phyloP scores from a whole-genome alignment of 164 flowering plant genomes.

The Paratinospora sagittata region DNA sequence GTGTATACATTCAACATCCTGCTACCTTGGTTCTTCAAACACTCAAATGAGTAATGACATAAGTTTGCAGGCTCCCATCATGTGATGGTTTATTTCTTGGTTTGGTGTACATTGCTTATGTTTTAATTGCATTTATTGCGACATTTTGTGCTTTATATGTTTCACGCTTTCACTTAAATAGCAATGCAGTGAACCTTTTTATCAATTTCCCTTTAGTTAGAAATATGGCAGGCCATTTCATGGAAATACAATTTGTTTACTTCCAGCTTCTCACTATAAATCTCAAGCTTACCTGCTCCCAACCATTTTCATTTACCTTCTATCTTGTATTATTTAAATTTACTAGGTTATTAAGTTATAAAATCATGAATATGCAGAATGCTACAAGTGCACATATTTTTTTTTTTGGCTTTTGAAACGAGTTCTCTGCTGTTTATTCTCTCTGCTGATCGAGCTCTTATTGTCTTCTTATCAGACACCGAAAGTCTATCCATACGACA shows the following conservation, averaged over 20 bases:
- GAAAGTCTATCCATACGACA: conserved; percentile 93
- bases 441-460: conserved; percentile 4
- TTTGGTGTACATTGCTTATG: too few relatives aligned
- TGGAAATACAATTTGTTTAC: neutral
- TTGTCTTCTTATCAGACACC: conserved; percentile 56
- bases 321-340: neutral
- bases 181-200: neutral
- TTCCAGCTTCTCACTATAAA: neutral
- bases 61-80: too few relatives aligned
- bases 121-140: too few relatives aligned
- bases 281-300: neutral
- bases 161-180: too few relatives aligned
- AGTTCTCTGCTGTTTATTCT: neutral
- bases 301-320: neutral
- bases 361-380: neutral
- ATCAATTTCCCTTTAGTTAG: neutral
- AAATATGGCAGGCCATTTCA: neutral
- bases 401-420: too few relatives aligned
- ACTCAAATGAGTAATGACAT: too few relatives aligned
- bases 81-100: too few relatives aligned
- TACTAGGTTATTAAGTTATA: neutral
- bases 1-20: too few relatives aligned
- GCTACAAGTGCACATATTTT: neutral
- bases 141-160: too few relatives aligned
- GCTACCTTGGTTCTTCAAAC: too few relatives aligned